phyloP scores from a whole-genome alignment of 148 eudicot species.

The Rhododendron henanense region DNA sequence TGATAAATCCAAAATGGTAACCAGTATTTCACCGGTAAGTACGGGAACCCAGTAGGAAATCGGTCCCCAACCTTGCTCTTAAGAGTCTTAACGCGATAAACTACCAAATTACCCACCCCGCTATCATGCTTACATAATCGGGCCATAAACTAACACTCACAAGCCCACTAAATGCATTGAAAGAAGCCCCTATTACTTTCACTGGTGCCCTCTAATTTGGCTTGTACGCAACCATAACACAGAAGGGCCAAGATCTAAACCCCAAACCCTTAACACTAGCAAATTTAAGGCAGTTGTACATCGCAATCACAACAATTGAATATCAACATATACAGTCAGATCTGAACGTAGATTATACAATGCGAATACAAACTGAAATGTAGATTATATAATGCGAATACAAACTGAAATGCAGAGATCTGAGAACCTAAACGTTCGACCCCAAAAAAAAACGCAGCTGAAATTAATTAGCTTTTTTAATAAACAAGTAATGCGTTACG shows the following conservation, averaged over 20 bases:
- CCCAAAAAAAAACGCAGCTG: background rate
- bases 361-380: background rate
- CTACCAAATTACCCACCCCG: background rate
- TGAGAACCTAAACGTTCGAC: background rate
- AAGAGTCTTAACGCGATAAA: too few species aligned
- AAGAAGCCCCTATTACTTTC: background rate
- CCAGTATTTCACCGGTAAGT: too few species aligned
- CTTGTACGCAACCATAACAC: background rate
- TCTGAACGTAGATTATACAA: constrained; percentile 7
- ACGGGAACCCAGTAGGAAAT: background rate
- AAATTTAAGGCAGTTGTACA: background rate
- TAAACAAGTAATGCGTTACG: background rate
- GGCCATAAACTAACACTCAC: background rate
- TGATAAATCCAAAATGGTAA: too few species aligned
- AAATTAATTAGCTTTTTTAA: background rate
- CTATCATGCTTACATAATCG: background rate
- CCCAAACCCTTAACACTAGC: background rate
- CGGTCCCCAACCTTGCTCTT: background rate
- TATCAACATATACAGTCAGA: background rate
- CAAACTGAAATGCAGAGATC: constrained; percentile 6
- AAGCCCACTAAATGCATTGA: background rate
- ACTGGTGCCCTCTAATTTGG: background rate
- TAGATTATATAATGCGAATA: background rate
- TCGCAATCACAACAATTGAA: background rate
- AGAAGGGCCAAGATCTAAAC: background rate